Evolutionary conservation across 306 rosid species (phyloP).

Genomic region (Corylus heterophylla): DNA sequence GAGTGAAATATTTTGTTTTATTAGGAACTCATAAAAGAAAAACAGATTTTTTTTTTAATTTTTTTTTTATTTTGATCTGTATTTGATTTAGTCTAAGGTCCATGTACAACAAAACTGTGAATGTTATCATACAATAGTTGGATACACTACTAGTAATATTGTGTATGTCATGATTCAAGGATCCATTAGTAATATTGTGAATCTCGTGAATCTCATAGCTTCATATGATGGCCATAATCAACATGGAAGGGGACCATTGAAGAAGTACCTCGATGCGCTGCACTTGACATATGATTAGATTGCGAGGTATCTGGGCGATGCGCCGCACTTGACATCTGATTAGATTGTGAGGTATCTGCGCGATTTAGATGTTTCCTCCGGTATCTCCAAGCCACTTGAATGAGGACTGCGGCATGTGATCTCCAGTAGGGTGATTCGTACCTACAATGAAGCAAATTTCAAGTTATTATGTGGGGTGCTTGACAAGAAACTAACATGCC

Average conservation of each 20-base stretch:
- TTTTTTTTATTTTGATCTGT: too few species aligned
- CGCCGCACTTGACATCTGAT: background rate
- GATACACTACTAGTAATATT: too few species aligned
- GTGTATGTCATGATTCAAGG: too few species aligned
- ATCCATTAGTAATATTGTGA: background rate
- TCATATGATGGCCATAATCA: too few species aligned
- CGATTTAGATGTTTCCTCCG: slow-evolving; percentile 54
- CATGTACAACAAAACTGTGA: background rate
- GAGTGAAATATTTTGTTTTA: too few species aligned
- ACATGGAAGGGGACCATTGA: too few species aligned
- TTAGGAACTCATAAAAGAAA: too few species aligned
- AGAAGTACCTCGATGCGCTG: too few species aligned
- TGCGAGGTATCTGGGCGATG: slow-evolving; percentile 19
- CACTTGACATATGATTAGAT: background rate
- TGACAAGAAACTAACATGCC: background rate
- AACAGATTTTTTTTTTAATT: too few species aligned
- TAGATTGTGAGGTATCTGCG: slow-evolving; percentile 28
- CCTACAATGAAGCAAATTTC: slow-evolving; percentile 33
- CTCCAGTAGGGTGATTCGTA: slow-evolving; percentile 84
- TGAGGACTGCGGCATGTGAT: slow-evolving; percentile 56
- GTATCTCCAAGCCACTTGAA: slow-evolving; percentile 83
- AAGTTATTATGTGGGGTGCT: background rate
- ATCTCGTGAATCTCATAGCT: background rate
- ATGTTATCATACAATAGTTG: background rate
- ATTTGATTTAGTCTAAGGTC: too few species aligned